Evolutionary conservation across 1,284 basidiomycete species (phyloP).

Genomic region (Schizophyllum amplum): DNA sequence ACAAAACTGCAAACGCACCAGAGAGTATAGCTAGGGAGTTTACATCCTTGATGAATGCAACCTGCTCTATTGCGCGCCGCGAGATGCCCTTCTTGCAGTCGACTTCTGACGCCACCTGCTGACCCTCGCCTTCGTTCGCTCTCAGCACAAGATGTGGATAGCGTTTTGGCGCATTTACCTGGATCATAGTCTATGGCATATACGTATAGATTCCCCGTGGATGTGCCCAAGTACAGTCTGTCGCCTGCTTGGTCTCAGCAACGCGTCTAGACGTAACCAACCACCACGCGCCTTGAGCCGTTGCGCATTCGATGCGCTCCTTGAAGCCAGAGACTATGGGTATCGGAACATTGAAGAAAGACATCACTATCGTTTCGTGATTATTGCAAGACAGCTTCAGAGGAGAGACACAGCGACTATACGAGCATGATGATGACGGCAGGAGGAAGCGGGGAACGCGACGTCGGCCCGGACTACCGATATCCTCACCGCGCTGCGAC

Average conservation of each 20-base stretch:
- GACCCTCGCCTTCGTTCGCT: conserved; percentile 23
- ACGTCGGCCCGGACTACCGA: too few relatives aligned
- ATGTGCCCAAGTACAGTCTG: conserved; percentile 70
- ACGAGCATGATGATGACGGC: not conserved
- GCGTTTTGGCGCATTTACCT: conserved; percentile 22
- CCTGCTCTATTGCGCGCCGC: conserved; percentile 74
- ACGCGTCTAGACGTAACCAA: not conserved
- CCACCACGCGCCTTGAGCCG: conserved; percentile 37
- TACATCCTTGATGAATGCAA: conserved; percentile 78
- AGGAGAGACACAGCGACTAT: not conserved
- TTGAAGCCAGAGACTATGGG: conserved; percentile 31
- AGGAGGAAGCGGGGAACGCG: not conserved
- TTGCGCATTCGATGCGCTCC: conserved; percentile 37
- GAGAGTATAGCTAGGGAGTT: conserved; percentile 78
- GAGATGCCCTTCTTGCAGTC: conserved; percentile 62
- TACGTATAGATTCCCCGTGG: conserved; percentile 61
- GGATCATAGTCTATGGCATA: conserved; percentile 40
- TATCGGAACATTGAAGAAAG: conserved; percentile 31
- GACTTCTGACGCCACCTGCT: conserved; percentile 38
- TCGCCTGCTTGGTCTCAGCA: conserved; percentile 40
- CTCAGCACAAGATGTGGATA: not conserved
- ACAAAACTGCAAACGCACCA: conserved; percentile 38
- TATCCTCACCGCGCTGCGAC: too few relatives aligned
- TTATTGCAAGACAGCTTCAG: not conserved
- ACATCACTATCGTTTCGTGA: conserved; percentile 19